phyloP scores from a whole-genome alignment of 176 grass and related monocot species.

The Pontederia paniculata region DNA sequence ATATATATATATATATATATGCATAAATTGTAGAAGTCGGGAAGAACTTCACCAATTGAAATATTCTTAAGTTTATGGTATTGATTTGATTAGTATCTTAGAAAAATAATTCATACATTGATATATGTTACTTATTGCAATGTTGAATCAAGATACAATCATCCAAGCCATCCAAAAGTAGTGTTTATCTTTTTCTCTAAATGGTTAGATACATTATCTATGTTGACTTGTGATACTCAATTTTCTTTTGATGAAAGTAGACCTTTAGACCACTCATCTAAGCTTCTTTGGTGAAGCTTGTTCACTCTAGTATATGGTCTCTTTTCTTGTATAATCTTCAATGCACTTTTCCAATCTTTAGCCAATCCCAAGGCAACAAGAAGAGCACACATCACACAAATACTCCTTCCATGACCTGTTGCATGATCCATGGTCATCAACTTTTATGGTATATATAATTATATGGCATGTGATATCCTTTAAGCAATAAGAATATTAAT shows the following conservation, averaged over 20 bases:
- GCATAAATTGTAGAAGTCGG: too few relatives aligned
- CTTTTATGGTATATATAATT: constrained; percentile 8
- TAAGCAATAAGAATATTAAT: too few relatives aligned
- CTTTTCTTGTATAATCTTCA: constrained; percentile 70
- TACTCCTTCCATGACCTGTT: constrained; percentile 91
- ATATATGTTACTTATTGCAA: too few relatives aligned
- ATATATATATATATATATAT: too few relatives aligned
- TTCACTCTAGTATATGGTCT: constrained; percentile 83
- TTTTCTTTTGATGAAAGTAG: constrained; percentile 38
- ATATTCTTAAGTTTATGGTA: too few relatives aligned
- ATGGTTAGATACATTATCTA: too few relatives aligned
- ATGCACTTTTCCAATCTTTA: constrained; percentile 85
- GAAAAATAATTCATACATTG: too few relatives aligned
- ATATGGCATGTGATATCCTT: background rate
- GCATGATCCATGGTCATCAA: constrained; percentile 11
- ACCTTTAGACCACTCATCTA: constrained; percentile 88
- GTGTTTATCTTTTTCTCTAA: too few relatives aligned
- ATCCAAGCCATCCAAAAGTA: too few relatives aligned
- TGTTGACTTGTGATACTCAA: background rate
- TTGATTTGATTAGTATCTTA: too few relatives aligned
- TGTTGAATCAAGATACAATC: too few relatives aligned
- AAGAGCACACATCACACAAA: constrained; percentile 89
- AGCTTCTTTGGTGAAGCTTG: constrained; percentile 58
- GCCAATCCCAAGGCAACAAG: constrained; percentile 68
- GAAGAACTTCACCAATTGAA: too few relatives aligned